phyloP scores from a whole-genome alignment of 2,329 filamentous ascomycete species.

The Blastomyces silverae region DNA sequence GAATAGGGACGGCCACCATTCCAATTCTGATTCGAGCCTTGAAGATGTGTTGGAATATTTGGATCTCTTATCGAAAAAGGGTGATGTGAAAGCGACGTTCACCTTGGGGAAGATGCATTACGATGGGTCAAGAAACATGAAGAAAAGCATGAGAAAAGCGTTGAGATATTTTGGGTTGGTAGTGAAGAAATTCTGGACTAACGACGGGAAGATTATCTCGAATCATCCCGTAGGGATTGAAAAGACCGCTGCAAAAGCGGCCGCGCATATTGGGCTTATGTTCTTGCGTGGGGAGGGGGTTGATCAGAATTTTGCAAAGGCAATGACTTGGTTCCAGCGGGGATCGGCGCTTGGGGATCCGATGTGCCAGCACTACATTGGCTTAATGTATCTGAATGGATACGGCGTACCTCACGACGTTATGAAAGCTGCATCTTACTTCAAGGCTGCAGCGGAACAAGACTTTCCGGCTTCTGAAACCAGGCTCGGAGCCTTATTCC shows the following conservation, averaged over 20 bases:
- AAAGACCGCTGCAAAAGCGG: conserved; percentile 72
- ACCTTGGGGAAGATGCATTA: conserved; percentile 82
- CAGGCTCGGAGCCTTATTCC: conserved; percentile 71
- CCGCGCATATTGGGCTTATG: conserved; percentile 83
- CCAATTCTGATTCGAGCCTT: conserved; percentile 76
- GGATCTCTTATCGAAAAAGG: conserved; percentile 82
- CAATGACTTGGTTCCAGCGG: conserved; percentile 74
- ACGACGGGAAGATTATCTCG: conserved; percentile 66
- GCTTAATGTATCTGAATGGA: conserved; percentile 74
- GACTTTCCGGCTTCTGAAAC: conserved; percentile 76
- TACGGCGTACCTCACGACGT: conserved; percentile 65
- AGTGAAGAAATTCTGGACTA: conserved; percentile 72
- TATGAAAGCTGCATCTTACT: conserved; percentile 64
- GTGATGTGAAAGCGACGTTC: conserved; percentile 79
- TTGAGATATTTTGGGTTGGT: conserved; percentile 76
- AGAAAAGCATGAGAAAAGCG: conserved; percentile 64
- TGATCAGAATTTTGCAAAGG: conserved; percentile 67
- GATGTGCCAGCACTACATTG: conserved; percentile 76
- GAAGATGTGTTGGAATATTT: conserved; percentile 94
- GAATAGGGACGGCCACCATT: conserved; percentile 62
- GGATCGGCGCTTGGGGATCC: conserved; percentile 69
- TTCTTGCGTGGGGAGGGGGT: conserved; percentile 81
- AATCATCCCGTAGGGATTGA: conserved; percentile 65
- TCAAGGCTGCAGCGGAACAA: conserved; percentile 73
- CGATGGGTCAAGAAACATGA: conserved; percentile 70